A percentile compares a stretch with the other conserved stretches of the same genome.
These are phyloP conservation scores for Coemansia sp. DNA, from an alignment of 192 early-diverging fungal genomes.

Conservation along the genomic window DNA sequence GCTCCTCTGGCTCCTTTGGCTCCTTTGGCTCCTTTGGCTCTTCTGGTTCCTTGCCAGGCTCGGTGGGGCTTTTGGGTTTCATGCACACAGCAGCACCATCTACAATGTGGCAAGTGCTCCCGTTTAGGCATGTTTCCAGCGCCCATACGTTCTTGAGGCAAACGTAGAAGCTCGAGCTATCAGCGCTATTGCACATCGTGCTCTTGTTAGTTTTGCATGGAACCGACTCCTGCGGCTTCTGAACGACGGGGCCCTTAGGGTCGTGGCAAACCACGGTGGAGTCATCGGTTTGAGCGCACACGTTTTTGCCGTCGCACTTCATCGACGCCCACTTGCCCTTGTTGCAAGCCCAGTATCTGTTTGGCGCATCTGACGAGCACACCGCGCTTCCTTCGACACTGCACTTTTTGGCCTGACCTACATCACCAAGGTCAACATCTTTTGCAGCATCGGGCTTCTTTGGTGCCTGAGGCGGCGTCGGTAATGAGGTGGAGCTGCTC, in stretches of 20 bases:
- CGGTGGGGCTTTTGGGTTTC: constrained; percentile 20
- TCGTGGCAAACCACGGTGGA: constrained; percentile 8
- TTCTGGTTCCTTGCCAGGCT: not conserved
- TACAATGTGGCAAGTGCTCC: constrained; percentile 30
- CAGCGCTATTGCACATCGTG: constrained; percentile 28
- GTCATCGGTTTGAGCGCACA: constrained; percentile 2
- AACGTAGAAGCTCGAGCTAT: constrained; percentile 18
- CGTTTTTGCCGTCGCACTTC: constrained; percentile 3
- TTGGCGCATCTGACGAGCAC: not conserved
- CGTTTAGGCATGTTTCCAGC: constrained; percentile 20
- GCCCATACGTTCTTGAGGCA: constrained; percentile 33
- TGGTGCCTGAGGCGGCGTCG: not conserved
- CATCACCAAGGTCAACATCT: not conserved
- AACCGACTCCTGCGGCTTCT: not conserved
- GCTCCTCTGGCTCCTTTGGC: not conserved
- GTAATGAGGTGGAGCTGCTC: not conserved
- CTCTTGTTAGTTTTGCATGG: constrained; percentile 10
- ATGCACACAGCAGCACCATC: constrained; percentile 34
- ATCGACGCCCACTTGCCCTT: not conserved
- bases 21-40: not conserved
- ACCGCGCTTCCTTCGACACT: not conserved
- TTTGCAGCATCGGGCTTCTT: not conserved
- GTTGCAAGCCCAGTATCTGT: constrained; percentile 7
- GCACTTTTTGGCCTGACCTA: constrained; percentile 1
- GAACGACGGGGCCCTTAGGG: not conserved